Percentiles rank a stretch among this genome's conserved stretches.
Conservation (phyloP, 148 eudicot species). For the Rhododendron molle region DNA sequence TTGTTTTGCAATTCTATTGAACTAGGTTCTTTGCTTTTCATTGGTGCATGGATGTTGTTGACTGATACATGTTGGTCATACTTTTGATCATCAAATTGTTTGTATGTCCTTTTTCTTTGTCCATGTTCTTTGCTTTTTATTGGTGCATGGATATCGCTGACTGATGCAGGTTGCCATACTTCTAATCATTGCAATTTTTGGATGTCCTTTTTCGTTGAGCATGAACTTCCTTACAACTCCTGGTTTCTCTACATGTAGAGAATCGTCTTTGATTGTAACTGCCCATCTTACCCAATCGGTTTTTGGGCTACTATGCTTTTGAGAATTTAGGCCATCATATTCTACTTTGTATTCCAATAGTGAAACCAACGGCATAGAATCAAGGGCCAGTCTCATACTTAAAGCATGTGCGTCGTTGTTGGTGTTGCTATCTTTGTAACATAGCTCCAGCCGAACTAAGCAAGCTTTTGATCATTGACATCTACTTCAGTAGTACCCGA, state of each 20-base stretch:
- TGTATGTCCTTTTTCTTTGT: not conserved
- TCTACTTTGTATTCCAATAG: not conserved
- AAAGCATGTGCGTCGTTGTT: too few species aligned
- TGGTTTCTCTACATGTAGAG: not conserved
- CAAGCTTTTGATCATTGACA: too few species aligned
- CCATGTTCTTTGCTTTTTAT: not conserved
- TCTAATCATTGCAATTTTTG: not conserved
- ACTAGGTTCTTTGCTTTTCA: not conserved
- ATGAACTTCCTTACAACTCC: not conserved
- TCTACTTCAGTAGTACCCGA: too few species aligned
- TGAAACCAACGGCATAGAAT: too few species aligned
- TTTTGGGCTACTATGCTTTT: not conserved
- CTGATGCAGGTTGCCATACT: not conserved
- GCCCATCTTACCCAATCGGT: not conserved
- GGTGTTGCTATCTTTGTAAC: too few species aligned
- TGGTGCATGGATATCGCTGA: not conserved
- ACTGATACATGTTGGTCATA: not conserved
- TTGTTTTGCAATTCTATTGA: not conserved
- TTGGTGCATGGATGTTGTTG: not conserved
- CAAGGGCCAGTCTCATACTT: too few species aligned
- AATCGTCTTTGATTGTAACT: not conserved
- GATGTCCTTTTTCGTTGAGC: not conserved
- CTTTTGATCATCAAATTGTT: not conserved
- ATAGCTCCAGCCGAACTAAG: too few species aligned
- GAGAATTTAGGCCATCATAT: not conserved